phyloP scores from a whole-genome alignment of 768 basidiomycete species.

The Naganishia kalamii region DNA sequence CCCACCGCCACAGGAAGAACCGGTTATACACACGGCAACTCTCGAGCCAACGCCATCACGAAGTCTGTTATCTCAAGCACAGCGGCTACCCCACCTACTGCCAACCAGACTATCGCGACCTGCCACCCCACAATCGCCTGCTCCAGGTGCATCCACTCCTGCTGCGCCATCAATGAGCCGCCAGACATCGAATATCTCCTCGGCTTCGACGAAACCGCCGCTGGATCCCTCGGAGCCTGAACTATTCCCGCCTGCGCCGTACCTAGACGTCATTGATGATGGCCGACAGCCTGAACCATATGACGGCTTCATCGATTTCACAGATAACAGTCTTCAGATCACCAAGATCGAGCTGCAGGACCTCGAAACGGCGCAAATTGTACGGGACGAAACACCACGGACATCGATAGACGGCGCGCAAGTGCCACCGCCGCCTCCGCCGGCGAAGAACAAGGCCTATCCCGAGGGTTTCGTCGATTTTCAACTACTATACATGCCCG shows the following conservation, averaged over 20 bases:
- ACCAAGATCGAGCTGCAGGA: constrained; percentile 8
- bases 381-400: constrained; percentile 5
- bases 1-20: not conserved
- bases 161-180: not conserved
- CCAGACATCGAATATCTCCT: not conserved
- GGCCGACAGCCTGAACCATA: not conserved
- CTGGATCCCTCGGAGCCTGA: not conserved
- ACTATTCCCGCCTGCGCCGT: not conserved
- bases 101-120: constrained; percentile 5
- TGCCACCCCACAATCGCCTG: not conserved
- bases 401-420: constrained; percentile 7
- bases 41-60: constrained; percentile 1
- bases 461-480: constrained; percentile 13
- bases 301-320: constrained; percentile 14
- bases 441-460: not conserved
- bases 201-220: not conserved
- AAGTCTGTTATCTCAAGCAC: constrained; percentile 2
- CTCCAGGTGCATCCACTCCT: not conserved
- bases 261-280: constrained; percentile 5
- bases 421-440: not conserved
- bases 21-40: not conserved
- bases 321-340: not conserved
- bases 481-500: not conserved
- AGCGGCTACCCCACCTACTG: constrained; percentile 1
- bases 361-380: not conserved